phyloP scores from a whole-genome alignment of 2,329 filamentous ascomycete genomes.

The Myriosclerotinia duriaeana region DNA sequence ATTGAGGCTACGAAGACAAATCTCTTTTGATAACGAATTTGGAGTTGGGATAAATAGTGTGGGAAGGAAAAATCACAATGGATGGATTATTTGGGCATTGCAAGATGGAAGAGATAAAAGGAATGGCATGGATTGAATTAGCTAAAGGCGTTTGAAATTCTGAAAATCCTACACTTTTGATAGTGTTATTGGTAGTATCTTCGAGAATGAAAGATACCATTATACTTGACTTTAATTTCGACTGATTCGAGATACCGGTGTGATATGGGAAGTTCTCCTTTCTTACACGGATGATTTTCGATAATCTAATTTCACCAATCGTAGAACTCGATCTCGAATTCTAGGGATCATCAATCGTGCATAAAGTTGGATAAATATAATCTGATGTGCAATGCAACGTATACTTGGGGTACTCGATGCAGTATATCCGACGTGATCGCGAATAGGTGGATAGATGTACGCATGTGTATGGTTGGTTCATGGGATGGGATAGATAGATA shows the following conservation, averaged over 20 bases:
- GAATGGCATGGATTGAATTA: conserved; percentile 5
- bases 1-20: conserved; percentile 12
- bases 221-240: not conserved
- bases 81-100: conserved; percentile 13
- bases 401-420: too few species aligned
- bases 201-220: not conserved
- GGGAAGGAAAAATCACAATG: conserved; percentile 10
- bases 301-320: not conserved
- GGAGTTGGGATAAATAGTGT: conserved; percentile 11
- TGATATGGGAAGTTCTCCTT: not conserved
- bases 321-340: not conserved
- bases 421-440: too few species aligned
- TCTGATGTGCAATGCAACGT: not conserved
- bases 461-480: too few species aligned
- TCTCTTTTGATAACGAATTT: conserved; percentile 1
- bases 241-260: not conserved
- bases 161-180: conserved; percentile 5
- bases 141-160: conserved; percentile 16
- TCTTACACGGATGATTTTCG: conserved; percentile 5
- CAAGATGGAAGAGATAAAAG: conserved; percentile 16
- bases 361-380: not conserved
- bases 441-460: too few species aligned
- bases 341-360: not conserved
- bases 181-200: not conserved
- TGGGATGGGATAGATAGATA: too few species aligned